Conservation (phyloP, 1,284 basidiomycete genomes). For the Ustilago cynodontis region DNA sequence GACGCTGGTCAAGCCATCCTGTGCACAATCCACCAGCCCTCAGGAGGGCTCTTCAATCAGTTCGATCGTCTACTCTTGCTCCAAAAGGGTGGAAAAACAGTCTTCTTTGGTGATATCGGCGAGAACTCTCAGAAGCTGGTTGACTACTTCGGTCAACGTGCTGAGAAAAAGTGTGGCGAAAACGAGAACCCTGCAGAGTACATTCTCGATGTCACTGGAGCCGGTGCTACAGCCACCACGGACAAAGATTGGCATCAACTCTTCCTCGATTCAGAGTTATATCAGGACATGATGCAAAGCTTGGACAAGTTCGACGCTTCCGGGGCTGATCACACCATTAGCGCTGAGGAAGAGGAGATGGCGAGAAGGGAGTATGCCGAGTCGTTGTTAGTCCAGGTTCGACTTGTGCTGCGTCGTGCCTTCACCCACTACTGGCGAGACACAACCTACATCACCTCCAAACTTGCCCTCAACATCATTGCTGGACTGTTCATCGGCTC, state of each 20-base stretch:
- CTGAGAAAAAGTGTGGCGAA: constrained; percentile 72
- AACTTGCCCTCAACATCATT: constrained; percentile 73
- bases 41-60: constrained; percentile 60
- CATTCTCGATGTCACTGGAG: constrained; percentile 66
- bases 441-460: constrained; percentile 57
- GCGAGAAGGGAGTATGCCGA: constrained; percentile 64
- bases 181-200: constrained; percentile 64
- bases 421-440: constrained; percentile 68
- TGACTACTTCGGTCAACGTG: constrained; percentile 78
- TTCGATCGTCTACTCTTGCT: constrained; percentile 62
- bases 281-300: constrained; percentile 31
- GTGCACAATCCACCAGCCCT: constrained; percentile 71
- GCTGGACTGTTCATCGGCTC: constrained; percentile 76
- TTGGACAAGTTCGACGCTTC: constrained; percentile 28
- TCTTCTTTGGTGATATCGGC: constrained; percentile 79
- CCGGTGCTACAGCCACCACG: constrained; percentile 60
- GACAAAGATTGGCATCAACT: constrained; percentile 64
- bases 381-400: constrained; percentile 58
- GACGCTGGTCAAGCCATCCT: constrained; percentile 66
- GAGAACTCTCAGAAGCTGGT: constrained; percentile 75
- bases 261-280: constrained; percentile 49
- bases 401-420: constrained; percentile 51
- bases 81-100: constrained; percentile 60
- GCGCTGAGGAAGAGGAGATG: constrained; percentile 53
- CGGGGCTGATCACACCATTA: constrained; percentile 7